phyloP scores from a whole-genome alignment of 1,284 basidiomycete genomes.

The Wolfiporia cocos region DNA sequence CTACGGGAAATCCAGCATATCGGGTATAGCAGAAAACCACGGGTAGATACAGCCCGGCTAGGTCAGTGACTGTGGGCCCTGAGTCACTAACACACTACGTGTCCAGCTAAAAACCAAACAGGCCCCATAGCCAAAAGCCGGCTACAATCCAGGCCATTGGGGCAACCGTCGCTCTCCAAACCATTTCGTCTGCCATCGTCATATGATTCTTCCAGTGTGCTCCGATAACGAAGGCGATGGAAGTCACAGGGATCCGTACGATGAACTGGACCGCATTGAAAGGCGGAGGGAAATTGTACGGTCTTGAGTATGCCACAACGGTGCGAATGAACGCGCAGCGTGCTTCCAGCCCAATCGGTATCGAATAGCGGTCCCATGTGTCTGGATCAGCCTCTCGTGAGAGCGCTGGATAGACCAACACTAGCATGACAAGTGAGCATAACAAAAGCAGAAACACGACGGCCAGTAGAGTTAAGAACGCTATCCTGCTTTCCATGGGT shows the following conservation, averaged over 20 bases:
- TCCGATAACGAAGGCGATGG: slow-evolving; percentile 15
- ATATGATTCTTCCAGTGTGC: slow-evolving; percentile 6
- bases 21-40: too few relatives aligned
- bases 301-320: slow-evolving; percentile 32
- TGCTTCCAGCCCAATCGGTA: slow-evolving; percentile 35
- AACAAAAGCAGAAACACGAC: slow-evolving; percentile 29
- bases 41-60: too few relatives aligned
- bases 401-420: slow-evolving; percentile 21
- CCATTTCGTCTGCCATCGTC: slow-evolving; percentile 21
- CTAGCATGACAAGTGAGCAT: slow-evolving; percentile 28
- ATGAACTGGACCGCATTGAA: slow-evolving; percentile 38
- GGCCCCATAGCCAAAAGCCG: slow-evolving; percentile 24
- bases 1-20: too few relatives aligned
- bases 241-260: slow-evolving; percentile 17
- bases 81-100: too few relatives aligned
- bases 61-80: too few relatives aligned
- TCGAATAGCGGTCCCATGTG: slow-evolving; percentile 45
- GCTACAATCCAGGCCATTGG: slow-evolving; percentile 29
- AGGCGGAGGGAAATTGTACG: slow-evolving; percentile 43
- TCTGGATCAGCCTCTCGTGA: slow-evolving; percentile 7
- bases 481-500: slow-evolving; percentile 39
- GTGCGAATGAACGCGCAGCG: slow-evolving; percentile 35
- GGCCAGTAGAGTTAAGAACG: slow-evolving; percentile 33
- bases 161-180: slow-evolving; percentile 41
- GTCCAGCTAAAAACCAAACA: too few relatives aligned